phyloP scores from a whole-genome alignment of 148 eudicot species.

The Talinum fruticosum region DNA sequence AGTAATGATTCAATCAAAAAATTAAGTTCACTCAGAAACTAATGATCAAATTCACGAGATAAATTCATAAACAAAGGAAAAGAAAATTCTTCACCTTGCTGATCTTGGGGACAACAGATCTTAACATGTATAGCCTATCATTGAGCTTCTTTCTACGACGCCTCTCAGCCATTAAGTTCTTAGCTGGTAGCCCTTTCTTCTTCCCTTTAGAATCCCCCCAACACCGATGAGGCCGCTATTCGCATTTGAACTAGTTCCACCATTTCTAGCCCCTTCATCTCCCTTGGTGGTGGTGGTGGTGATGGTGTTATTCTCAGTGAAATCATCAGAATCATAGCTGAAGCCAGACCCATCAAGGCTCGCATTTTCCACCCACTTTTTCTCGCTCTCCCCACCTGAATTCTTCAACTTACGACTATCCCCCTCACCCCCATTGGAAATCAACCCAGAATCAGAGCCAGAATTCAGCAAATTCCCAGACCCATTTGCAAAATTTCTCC shows the following conservation, averaged over 20 bases:
- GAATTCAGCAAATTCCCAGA: constrained; percentile 32
- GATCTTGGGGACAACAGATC: constrained; percentile 93
- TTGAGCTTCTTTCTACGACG: constrained; percentile 92
- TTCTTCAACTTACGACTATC: constrained; percentile 11
- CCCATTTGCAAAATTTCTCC: constrained; percentile 49
- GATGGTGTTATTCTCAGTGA: constrained; percentile 35
- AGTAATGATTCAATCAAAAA: constrained; percentile 18
- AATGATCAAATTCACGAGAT: constrained; percentile 15
- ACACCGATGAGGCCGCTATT: constrained; percentile 19
- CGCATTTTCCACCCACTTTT: constrained; percentile 49
- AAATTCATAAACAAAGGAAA: constrained; percentile 27
- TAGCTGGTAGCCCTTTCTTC: constrained; percentile 87
- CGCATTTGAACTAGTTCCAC: constrained; percentile 53
- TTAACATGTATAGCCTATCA: constrained; percentile 82
- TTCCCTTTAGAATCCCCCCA: constrained; percentile 65
- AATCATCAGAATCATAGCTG: constrained; percentile 84
- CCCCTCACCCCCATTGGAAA: constrained; percentile 23
- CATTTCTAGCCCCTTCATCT: constrained; percentile 43
- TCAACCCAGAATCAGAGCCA: constrained; percentile 20
- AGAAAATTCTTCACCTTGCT: constrained; percentile 69
- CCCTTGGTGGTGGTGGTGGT: constrained; percentile 19
- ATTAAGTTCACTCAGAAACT: not conserved
- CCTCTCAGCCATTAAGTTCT: constrained; percentile 93
- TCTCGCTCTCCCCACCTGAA: constrained; percentile 16
- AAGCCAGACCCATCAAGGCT: constrained; percentile 72